Percentiles rank a stretch among this genome's conserved stretches.
These are phyloP conservation scores for Suhomyces yuchorum DNA, from an alignment of 1,139 yeast genomes.

Conservation along the genomic window DNA sequence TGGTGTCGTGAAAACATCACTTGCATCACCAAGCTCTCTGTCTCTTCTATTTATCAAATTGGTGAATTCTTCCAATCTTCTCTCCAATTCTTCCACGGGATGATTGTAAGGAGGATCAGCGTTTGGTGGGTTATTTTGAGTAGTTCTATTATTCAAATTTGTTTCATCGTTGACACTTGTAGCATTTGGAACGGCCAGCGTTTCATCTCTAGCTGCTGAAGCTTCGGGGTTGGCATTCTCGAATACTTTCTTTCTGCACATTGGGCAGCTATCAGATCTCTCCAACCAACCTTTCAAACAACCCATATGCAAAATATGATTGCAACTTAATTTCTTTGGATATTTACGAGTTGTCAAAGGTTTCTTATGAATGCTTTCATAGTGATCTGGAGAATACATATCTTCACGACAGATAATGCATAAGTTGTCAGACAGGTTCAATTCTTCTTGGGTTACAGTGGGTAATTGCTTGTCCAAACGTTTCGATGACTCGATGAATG, in stretches of 20 bases:
- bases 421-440: slow-evolving; percentile 58
- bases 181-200: slow-evolving; percentile 10
- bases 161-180: background rate
- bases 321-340: slow-evolving; percentile 80
- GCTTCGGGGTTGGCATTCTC: slow-evolving; percentile 7
- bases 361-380: slow-evolving; percentile 25
- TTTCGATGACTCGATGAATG: slow-evolving; percentile 62
- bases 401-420: slow-evolving; percentile 89
- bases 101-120: slow-evolving; percentile 11
- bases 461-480: slow-evolving; percentile 66
- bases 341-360: slow-evolving; percentile 44
- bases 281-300: slow-evolving; percentile 94
- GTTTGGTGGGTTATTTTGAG: slow-evolving; percentile 3
- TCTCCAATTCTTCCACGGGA: slow-evolving; percentile 13
- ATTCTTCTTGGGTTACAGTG: slow-evolving; percentile 61
- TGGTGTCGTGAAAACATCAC: background rate
- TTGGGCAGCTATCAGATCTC: slow-evolving; percentile 88
- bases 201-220: slow-evolving; percentile 6
- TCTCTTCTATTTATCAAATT: slow-evolving; percentile 10
- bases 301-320: slow-evolving; percentile 86
- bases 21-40: background rate
- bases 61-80: slow-evolving; percentile 14
- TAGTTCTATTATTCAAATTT: background rate
- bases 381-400: slow-evolving; percentile 52
- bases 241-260: slow-evolving; percentile 78